phyloP scores from a whole-genome alignment of 225 moss, liverwort and hornwort species.

The Lunularia cruciata region DNA sequence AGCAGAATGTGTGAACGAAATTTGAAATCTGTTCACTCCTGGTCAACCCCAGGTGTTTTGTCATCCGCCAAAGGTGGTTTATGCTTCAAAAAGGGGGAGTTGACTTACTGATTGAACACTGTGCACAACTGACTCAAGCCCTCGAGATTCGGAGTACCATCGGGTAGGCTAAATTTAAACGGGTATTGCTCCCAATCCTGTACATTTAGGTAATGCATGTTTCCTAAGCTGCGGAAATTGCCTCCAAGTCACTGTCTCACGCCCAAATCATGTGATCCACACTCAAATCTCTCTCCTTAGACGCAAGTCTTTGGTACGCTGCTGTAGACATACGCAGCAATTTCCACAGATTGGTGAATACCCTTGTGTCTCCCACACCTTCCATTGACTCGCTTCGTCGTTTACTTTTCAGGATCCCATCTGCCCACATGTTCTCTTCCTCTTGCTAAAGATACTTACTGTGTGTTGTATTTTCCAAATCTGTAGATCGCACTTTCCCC shows the following conservation, averaged over 20 bases:
- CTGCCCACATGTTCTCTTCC: too few relatives aligned
- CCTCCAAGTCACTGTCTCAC: background rate
- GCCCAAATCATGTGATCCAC: conserved; percentile 1
- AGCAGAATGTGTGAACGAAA: background rate
- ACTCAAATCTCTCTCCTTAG: conserved; percentile 2
- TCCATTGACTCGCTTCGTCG: background rate
- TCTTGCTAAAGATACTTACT: too few relatives aligned
- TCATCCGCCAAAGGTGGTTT: background rate
- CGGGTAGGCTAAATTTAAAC: conserved; percentile 1
- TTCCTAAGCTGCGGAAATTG: background rate
- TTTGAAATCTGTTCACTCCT: background rate
- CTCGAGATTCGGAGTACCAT: background rate
- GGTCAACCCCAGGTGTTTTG: background rate
- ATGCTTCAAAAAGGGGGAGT: too few relatives aligned
- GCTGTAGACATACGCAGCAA: background rate
- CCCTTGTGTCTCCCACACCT: background rate
- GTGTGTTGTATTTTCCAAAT: too few relatives aligned
- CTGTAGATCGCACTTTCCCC: too few relatives aligned
- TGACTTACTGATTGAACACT: background rate
- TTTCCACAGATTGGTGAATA: background rate
- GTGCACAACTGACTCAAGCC: background rate
- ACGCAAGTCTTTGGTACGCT: background rate
- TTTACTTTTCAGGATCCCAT: conserved; percentile 1
- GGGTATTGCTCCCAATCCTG: background rate
- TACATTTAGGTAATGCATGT: background rate